A percentile compares a stretch with the other conserved stretches of the same genome.
phyloP scores from a whole-genome alignment of 345 rosid species.

The Linum lewisii region DNA sequence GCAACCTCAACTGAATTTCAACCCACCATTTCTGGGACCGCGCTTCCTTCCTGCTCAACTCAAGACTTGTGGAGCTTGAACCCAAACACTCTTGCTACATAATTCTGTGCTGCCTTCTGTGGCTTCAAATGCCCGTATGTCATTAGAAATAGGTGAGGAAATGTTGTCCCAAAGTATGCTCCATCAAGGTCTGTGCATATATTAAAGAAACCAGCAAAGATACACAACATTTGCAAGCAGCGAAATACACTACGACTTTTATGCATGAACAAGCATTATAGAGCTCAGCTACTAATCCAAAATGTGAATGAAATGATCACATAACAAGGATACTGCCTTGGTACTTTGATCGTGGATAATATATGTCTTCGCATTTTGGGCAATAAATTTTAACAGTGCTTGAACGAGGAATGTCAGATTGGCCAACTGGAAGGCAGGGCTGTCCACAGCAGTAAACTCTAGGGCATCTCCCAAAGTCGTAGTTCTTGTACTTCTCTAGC shows the following conservation, averaged over 20 bases:
- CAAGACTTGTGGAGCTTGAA: conserved; percentile 82
- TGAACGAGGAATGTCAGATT: conserved; percentile 66
- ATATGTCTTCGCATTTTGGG: conserved; percentile 86
- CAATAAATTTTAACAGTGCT: conserved; percentile 48
- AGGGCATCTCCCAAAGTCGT: conserved; percentile 96
- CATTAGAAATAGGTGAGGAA: conserved; percentile 90
- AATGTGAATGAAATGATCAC: no score
- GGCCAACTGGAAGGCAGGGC: conserved; percentile 98
- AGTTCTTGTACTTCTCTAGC: conserved; percentile 78
- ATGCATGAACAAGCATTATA: no score
- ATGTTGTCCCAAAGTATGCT: conserved; percentile 90
- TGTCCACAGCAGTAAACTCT: conserved; percentile 98
- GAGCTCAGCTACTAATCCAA: no score
- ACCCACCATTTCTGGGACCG: no score
- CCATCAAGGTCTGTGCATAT: conserved; percentile 70
- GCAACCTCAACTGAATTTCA: no score
- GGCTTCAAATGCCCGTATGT: conserved; percentile 87
- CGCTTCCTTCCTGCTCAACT: no score
- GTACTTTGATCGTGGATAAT: conserved; percentile 85
- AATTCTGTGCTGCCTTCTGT: conserved; percentile 71
- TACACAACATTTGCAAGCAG: no score
- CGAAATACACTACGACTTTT: no score
- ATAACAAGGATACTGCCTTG: conserved; percentile 92
- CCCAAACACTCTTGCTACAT: conserved; percentile 91
- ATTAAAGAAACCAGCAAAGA: background rate